Evolutionary conservation across 129 eudicot genomes (phyloP).

Genomic region (sunflower (Helianthus annuus)): DNA sequence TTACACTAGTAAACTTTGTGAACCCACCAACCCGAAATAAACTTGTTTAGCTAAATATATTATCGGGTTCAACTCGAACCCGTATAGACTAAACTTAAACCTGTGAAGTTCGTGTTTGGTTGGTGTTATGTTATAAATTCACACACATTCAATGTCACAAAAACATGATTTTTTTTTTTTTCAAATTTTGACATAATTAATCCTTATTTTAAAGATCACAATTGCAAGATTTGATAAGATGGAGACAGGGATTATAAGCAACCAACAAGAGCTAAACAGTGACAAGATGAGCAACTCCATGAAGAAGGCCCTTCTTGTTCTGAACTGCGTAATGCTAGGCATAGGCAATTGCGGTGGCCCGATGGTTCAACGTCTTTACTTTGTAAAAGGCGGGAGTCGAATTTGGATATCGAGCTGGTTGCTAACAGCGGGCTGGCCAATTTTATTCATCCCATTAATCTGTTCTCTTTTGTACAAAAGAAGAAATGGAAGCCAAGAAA

Average conservation of each 20-base stretch:
- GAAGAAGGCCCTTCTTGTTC: conserved; percentile 32
- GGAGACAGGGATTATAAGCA: conserved; percentile 31
- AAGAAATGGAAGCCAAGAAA: conserved; percentile 10
- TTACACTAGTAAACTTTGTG: too few species aligned
- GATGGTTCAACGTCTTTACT: conserved; percentile 47
- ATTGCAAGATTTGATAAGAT: conserved; percentile 21
- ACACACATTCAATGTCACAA: not conserved
- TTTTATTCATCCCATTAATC: conserved; percentile 34
- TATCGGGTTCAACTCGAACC: too few species aligned
- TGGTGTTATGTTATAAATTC: too few species aligned
- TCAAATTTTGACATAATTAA: not conserved
- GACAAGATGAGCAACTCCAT: conserved; percentile 35
- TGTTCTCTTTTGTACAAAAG: conserved; percentile 31
- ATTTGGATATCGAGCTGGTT: conserved; percentile 58
- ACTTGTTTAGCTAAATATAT: too few species aligned
- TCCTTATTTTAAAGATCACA: not conserved
- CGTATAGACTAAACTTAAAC: too few species aligned
- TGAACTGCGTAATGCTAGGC: conserved; percentile 41
- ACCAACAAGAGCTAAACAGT: conserved; percentile 3
- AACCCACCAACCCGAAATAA: too few species aligned
- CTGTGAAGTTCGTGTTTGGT: too few species aligned
- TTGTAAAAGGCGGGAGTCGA: conserved; percentile 44
- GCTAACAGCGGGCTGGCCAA: conserved; percentile 55
- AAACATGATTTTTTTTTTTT: not conserved
- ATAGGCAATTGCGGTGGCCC: conserved; percentile 55